Conservation (phyloP, 352 stramenopile genomes). For the Phytopythium chamaehyphon region DNA sequence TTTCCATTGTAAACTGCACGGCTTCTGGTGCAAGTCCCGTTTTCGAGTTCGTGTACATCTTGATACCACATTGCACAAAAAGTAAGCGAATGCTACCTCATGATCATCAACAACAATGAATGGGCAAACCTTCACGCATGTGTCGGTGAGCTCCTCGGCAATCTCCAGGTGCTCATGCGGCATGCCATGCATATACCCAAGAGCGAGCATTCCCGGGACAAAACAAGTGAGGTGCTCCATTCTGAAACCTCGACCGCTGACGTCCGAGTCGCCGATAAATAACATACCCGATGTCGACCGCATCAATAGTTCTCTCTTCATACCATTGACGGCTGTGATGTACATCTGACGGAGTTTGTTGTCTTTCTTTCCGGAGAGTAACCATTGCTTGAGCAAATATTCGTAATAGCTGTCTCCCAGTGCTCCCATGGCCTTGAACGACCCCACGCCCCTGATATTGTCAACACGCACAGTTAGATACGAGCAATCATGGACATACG, state of each 20-base stretch:
- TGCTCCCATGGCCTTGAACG: slow-evolving; percentile 44
- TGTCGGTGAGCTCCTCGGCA: slow-evolving; percentile 65
- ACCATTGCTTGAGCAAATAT: slow-evolving; percentile 77
- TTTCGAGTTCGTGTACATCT: slow-evolving; percentile 68
- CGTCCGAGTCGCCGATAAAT: slow-evolving; percentile 40
- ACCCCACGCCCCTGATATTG: neutral
- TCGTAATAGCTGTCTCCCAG: slow-evolving; percentile 72
- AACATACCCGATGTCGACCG: slow-evolving; percentile 31
- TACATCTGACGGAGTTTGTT: slow-evolving; percentile 46
- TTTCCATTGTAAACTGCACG: slow-evolving; percentile 44
- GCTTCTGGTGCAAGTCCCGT: slow-evolving; percentile 74
- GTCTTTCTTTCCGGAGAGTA: slow-evolving; percentile 51
- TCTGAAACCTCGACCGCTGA: slow-evolving; percentile 19
- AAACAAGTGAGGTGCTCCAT: slow-evolving; percentile 91
- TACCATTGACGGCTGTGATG: slow-evolving; percentile 40
- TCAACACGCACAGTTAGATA: no score
- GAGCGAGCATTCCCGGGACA: slow-evolving; percentile 72
- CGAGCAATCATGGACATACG: no score
- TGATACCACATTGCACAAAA: neutral
- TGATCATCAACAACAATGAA: neutral
- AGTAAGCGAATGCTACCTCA: neutral
- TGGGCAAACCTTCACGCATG: slow-evolving; percentile 53
- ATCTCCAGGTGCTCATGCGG: slow-evolving; percentile 49
- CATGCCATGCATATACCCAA: slow-evolving; percentile 60
- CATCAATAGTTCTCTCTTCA: slow-evolving; percentile 34